phyloP scores from a whole-genome alignment of 192 early-diverging fungal genomes.

The Coemansia javaensis region DNA sequence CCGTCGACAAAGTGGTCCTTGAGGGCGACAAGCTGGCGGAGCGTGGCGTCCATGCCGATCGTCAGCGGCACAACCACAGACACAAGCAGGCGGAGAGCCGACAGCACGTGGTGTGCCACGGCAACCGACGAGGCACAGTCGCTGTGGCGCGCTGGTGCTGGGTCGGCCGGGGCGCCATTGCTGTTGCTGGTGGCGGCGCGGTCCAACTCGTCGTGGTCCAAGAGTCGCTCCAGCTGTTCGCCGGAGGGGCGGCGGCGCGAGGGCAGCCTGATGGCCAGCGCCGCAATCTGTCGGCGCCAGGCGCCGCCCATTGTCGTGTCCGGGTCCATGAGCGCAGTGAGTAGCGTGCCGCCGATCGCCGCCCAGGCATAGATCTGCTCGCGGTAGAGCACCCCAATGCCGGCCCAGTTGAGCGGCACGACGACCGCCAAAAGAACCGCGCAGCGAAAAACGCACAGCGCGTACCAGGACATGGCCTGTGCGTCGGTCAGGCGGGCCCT shows the following conservation, averaged over 20 bases:
- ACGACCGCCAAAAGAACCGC: constrained; percentile 25
- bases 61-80: constrained; percentile 24
- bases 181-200: no score
- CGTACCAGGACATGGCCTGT: constrained; percentile 26
- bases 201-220: constrained; percentile 2
- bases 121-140: background rate
- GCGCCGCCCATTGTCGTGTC: constrained; percentile 7
- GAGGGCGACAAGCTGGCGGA: constrained; percentile 37
- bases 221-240: constrained; percentile 10
- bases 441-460: constrained; percentile 27
- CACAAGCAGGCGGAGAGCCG: constrained; percentile 16
- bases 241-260: background rate
- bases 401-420: constrained; percentile 25
- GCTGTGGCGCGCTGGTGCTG: background rate
- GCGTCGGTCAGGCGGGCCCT: constrained; percentile 22
- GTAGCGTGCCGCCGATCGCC: constrained; percentile 14
- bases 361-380: constrained; percentile 38
- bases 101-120: background rate
- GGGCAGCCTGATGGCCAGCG: background rate
- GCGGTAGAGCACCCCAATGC: constrained; percentile 37
- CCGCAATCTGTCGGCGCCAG: constrained; percentile 11
- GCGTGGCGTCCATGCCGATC: constrained; percentile 32
- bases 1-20: constrained; percentile 45
- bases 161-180: background rate
- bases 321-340: constrained; percentile 29